Percentiles rank a stretch among this genome's conserved stretches.
phyloP scores from a whole-genome alignment of 371 early-diverging fungal genomes.

The Funneliformis caledonium region DNA sequence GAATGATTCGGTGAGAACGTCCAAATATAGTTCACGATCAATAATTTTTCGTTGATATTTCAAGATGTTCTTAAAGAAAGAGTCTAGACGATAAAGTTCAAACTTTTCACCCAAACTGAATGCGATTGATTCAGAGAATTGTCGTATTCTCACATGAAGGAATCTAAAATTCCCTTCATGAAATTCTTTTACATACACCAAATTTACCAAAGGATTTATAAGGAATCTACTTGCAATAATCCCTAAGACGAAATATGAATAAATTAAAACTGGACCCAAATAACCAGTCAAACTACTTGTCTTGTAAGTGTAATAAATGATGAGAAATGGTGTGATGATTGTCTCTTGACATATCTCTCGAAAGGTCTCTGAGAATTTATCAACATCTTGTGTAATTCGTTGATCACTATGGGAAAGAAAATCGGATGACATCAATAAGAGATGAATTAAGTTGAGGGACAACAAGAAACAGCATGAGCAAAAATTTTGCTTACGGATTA shows the following conservation, averaged over 20 bases:
- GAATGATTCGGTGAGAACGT: constrained; percentile 68
- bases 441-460: not conserved
- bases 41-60: constrained; percentile 63
- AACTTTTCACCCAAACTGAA: constrained; percentile 74
- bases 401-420: constrained; percentile 66
- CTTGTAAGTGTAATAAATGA: constrained; percentile 77
- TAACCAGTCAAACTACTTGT: constrained; percentile 74
- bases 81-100: constrained; percentile 62
- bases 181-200: constrained; percentile 75
- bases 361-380: constrained; percentile 70
- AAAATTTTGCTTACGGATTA: constrained; percentile 64
- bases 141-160: constrained; percentile 74
- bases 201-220: constrained; percentile 76
- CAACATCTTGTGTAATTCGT: constrained; percentile 89
- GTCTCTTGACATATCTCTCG: constrained; percentile 68
- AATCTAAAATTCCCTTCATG: constrained; percentile 85
- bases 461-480: not conserved
- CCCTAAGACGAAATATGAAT: constrained; percentile 73
- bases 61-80: constrained; percentile 58
- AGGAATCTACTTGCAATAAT: constrained; percentile 61
- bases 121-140: constrained; percentile 80
- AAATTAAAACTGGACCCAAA: constrained; percentile 73
- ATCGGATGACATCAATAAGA: not conserved
- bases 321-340: constrained; percentile 76
- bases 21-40: constrained; percentile 65